Base-by-base conservation (phyloP, 2,329 filamentous ascomycete species). In the Cephalotrichum gorgonifer region DNA sequence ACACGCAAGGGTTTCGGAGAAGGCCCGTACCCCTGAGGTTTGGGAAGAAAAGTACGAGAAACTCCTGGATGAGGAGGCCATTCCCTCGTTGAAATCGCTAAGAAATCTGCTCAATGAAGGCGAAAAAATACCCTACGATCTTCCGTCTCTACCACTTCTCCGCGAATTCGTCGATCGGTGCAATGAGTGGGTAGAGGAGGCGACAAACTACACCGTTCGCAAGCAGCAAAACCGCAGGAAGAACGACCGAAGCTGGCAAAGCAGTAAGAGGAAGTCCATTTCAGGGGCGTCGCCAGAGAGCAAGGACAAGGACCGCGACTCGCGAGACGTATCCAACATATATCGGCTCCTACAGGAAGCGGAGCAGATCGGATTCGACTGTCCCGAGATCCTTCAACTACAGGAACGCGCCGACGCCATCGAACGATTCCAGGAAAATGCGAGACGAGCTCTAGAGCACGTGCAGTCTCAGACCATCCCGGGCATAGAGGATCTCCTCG, bases 151-250 rank as follows among this genome's bases (percentile, higher is more conserved):
- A 54, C 78, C 85, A 58, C 79, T 87, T 57, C 76, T 98, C 57
- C 86, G 83, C 67, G 79, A 84, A 56, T 98, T 95, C 69, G 93
- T 98, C 64, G 89, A 95, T 58, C 85, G 88, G 60, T 97, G 93
- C 72, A 94, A 95, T 65, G 89, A 95, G 62, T 96, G 94, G 86
- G 88, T 96, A 54, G 93, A 97, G 60, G 91, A 97, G 69, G 93
- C 93, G 55, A 93, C 88, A 60, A 90, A 86, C 62, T 98, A 94
- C 71, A 95, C 90, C 60, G 90, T 93, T 51, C 86, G 93, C 57
- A 98, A 98, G 71, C 91, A 96, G 70, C 91, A 96, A 67, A 95
- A 94, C 61, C 86, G 93, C 54, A 88, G 91, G 53, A 97, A 97
- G 68, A 95, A 86, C 64, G 91, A 96, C 60, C 93, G 88, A 61